Evolutionary conservation across 257 asterid species (phyloP).

Genomic region (Verbascum thapsus): DNA sequence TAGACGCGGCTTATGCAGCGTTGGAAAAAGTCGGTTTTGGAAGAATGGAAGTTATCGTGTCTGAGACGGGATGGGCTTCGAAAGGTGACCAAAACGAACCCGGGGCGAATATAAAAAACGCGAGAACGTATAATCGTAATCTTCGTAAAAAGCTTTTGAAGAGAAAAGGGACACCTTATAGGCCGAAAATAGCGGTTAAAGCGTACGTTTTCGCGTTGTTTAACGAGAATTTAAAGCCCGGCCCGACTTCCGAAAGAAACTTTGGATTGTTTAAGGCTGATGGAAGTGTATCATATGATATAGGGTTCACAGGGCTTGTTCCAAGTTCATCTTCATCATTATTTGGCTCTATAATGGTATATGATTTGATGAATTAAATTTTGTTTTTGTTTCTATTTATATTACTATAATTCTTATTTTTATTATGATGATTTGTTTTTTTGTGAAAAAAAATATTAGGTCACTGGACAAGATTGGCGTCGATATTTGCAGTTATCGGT

Average conservation of each 20-base stretch:
- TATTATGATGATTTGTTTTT: no score
- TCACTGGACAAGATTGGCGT: no score
- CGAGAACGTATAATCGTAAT: slow-evolving; percentile 58
- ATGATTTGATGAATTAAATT: neutral
- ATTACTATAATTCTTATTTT: no score
- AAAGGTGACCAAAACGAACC: slow-evolving; percentile 66
- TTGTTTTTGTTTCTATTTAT: no score
- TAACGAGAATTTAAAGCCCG: slow-evolving; percentile 72
- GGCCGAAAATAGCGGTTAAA: slow-evolving; percentile 56
- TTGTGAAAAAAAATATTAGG: no score
- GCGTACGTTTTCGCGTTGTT: slow-evolving; percentile 81
- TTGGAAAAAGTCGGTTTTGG: slow-evolving; percentile 60
- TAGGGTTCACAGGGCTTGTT: slow-evolving; percentile 72
- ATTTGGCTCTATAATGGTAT: slow-evolving; percentile 49
- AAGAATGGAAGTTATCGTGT: slow-evolving; percentile 70
- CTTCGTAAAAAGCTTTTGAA: slow-evolving; percentile 48
- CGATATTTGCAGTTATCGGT: slow-evolving; percentile 21
- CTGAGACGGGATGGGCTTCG: slow-evolving; percentile 92
- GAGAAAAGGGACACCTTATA: slow-evolving; percentile 78
- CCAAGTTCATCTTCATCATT: slow-evolving; percentile 50
- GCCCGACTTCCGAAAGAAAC: slow-evolving; percentile 84
- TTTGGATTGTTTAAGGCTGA: slow-evolving; percentile 83
- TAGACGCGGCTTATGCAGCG: slow-evolving; percentile 77
- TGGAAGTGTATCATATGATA: slow-evolving; percentile 65
- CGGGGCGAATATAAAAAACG: slow-evolving; percentile 61